Base-by-base conservation (phyloP, 345 rosid species). In the Nephelium lappaceum region DNA sequence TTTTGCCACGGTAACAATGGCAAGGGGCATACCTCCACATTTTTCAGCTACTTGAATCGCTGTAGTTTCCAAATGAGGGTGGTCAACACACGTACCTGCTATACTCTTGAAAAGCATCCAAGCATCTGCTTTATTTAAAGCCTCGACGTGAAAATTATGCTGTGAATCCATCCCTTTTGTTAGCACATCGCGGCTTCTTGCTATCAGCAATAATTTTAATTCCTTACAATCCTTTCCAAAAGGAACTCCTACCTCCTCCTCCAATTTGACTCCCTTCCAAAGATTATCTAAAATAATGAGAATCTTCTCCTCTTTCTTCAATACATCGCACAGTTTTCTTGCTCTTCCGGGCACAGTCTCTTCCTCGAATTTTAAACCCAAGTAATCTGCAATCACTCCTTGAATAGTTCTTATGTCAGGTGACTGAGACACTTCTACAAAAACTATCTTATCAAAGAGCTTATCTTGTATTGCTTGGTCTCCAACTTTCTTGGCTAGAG, bases 241-340 rank as follows among this genome's bases (percentile, higher is more conserved):
- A n/a, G 87, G 86, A 69, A 87, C 83, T 16, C 89, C 89, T 1
- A 84, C 69, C 5, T 38, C 43, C n/a, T n/a, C n/a, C 12, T 60
- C 67, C 12, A 84, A 18, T 55, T 82, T 63, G 7, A 86, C n/a
- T 11, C 5, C 8, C 6, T 0, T 41, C 89, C 87, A 85, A 10
- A 85, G 1, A 69, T 85, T 74, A 58, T 85, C 84, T 2, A 85
- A 70, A 61, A 85, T 47, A 2, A 85, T 2, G 3, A 85, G 85
- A 38, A 71, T 38, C 42, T 71, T 81, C 10, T 70, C 55, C 12
- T 61, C 67, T 9, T 81, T 49, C 31, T 63, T 76, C 24, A 81
- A 36, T 23, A 62, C 66, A 15, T 39, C 24, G 7, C 21, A 60
- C 1, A 78, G 53, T 38, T 19, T 23, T n/a, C 1, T 9, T 31